Base-by-base conservation (phyloP, 306 rosid genomes). In the Sicyos edulis region DNA sequence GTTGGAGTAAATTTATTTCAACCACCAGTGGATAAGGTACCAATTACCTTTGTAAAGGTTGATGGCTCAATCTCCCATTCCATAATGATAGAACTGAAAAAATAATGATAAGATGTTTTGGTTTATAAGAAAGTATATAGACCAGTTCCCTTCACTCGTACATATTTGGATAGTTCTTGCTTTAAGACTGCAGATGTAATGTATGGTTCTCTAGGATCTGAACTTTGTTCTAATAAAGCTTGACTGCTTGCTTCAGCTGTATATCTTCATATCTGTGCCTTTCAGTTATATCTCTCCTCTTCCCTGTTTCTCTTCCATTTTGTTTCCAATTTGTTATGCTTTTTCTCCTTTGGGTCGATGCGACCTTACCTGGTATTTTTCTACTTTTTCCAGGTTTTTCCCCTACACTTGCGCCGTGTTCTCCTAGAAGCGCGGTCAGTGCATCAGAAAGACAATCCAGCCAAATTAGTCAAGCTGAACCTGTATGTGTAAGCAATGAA, bases 381-480 rank as follows among this genome's bases (percentile, higher is more conserved):
- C 72, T n/a, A 42, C 75, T 73, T 78, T 49, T 77, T 55, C 73
- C 83, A 90, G 92, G 86, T 83, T 75, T 74, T 58, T 76, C 74
- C 77, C n/a, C n/a, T n/a, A n/a, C n/a, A n/a, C n/a, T n/a, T n/a
- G n/a, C n/a, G n/a, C 54, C 83, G 75, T 80, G 86, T 76, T 85
- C 88, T 77, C 78, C 85, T 56, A 87, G 57, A 32, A 82, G 82
- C 59, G 77, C 78, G 72, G 75, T 64, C 70, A 78, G 78, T 79
- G 84, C 74, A 11, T 64, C 76, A 71, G 87, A 77, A 76, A 76
- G 80, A 70, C 88, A 86, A 70, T 77, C 87, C 61, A 79, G 84
- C 81, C 87, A 71, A 77, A 84, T 65, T 49, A 75, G 78, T 81
- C 86, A n/a, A n/a, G n/a, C n/a, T n/a, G n/a, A n/a, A n/a, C n/a